Base-by-base conservation (phyloP, 2,329 filamentous ascomycete species). In the Fusarium sp. region DNA sequence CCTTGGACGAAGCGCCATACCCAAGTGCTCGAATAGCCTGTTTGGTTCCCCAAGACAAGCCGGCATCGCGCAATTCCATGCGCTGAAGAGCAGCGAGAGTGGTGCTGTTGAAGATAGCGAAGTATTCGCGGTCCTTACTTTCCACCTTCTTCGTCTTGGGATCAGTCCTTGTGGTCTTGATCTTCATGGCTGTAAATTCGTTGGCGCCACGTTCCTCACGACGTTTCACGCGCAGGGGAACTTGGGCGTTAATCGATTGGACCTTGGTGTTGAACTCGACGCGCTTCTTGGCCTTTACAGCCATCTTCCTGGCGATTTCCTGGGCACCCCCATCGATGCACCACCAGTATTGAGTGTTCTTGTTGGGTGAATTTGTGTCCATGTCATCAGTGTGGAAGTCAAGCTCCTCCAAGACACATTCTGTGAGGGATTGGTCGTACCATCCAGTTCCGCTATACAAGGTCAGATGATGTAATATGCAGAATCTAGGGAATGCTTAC, bases 11-110 rank as follows among this genome's bases (percentile, higher is more conserved):
- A 1, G 55, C 46, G 4, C 62, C 60, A 1, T 65, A 65, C 2
- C 62, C 62, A 1, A 65, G 7, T 9, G 60, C 45, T 25, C 62
- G 62, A 7, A 65, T 65, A 3, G 62, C 60, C 24, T 65, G 62
- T 18, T 65, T 65, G 3, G 53, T 56, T 1, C 53, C 52, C 22
- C 13, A 56, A 0, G 41, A 47, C 8, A 56, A 13, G 1, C 53
- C 53, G 1, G 53, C 53, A 47, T 56, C 41, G 11, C 20, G 16
- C 0, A 47, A 18, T 4, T 47, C 27, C 53, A 56, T 56, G 4
- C 53, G 41, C 12, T 56, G 53, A 7, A 47, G 41, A 4, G 53
- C 53, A 13, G 2, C 62, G 4, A 65, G 53, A 2, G 62, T 65
- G 4, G 44, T 57, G 11, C 55, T 57, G 25, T 57, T 57, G 44